Evolutionary conservation across 768 basidiomycete species (phyloP), one percentile per base, ranked within the genome.

Genomic region (Mycena indigotica): DNA sequence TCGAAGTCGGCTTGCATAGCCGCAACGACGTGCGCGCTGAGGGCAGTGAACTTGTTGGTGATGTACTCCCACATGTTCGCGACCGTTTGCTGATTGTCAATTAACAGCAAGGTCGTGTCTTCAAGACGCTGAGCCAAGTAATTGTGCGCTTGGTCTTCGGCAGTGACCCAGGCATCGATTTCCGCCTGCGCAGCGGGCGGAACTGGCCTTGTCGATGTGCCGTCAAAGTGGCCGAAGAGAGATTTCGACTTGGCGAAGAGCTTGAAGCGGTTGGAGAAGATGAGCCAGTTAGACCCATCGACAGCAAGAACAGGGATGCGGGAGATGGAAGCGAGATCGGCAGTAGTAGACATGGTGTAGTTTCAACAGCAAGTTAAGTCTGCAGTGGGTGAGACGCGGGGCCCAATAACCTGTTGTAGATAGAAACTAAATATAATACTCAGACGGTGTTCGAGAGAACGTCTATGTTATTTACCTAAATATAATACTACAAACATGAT

Each of bases 161-260:
- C 32, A 15, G 29, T 2, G 2, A 50, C 25, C 0, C 17, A 15
- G 26, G 50, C 3, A 30, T 56, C 16, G 29, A 44, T 16, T 45
- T 32, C 15, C 19, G 35, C 3, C 24, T 23, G 55, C 2, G 45
- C 26, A 3, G 35, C 19, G 1, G 57, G 52, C 3, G 40, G 19
- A 15, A 28, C 15, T 1, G 41, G 38, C 24, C 1, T 21, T 23
- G 60, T 79, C 76, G 77, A 70, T 67, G 2, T 61, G 72, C 62
- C 10, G 2, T 28, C 4, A 2, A 53, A 28, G 28, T 58, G 57
- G 19, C 35, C 50, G 10, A 16, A 40, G 1, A 57, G 41, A 26
- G 19, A 52, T 46, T 25, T 39, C 60, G n/a, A 58, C n/a, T n/a
- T 48, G 4, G 65, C 56, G 51, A 53, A 65, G 2, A 5, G 46